phyloP scores from a whole-genome alignment of 495 filamentous ascomycete genomes.

The Thermochaetoides thermophila region DNA sequence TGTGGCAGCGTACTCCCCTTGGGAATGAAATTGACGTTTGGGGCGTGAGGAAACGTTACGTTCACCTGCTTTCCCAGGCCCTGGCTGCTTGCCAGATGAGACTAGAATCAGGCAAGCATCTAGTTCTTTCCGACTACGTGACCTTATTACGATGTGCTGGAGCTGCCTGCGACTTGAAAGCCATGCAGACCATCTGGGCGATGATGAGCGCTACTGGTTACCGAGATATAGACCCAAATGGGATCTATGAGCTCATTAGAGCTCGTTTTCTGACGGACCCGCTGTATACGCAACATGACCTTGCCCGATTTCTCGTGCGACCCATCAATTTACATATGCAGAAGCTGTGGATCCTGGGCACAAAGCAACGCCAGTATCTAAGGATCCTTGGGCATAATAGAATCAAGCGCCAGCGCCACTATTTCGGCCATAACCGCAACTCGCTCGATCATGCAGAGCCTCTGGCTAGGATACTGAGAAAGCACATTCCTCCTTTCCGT shows the following conservation, averaged over 20 bases:
- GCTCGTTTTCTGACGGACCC: constrained; percentile 25
- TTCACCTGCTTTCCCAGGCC: constrained; percentile 10
- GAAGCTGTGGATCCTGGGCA: neutral
- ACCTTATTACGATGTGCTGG: constrained; percentile 21
- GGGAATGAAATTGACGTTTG: constrained; percentile 15
- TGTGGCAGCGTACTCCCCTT: constrained; percentile 14
- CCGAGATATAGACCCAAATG: neutral
- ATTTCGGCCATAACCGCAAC: constrained; percentile 16
- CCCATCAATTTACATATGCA: constrained; percentile 14
- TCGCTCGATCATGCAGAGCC: constrained; percentile 11
- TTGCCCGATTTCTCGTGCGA: constrained; percentile 13
- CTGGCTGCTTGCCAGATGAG: constrained; percentile 11
- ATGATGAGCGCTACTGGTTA: constrained; percentile 4
- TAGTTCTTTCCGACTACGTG: constrained; percentile 18
- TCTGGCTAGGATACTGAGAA: constrained; percentile 14
- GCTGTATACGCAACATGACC: constrained; percentile 19
- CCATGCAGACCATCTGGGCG: constrained; percentile 12
- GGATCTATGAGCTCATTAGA: constrained; percentile 18
- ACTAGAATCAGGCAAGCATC: constrained; percentile 8
- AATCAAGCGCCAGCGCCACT: neutral
- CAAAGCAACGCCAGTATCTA: neutral
- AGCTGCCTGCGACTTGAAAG: constrained; percentile 13
- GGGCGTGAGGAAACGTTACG: constrained; percentile 19
- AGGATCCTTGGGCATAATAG: neutral
- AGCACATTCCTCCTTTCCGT: constrained; percentile 1